phyloP scores from a whole-genome alignment of 805 yeast species.

The Citeromyces nyonsensis region DNA sequence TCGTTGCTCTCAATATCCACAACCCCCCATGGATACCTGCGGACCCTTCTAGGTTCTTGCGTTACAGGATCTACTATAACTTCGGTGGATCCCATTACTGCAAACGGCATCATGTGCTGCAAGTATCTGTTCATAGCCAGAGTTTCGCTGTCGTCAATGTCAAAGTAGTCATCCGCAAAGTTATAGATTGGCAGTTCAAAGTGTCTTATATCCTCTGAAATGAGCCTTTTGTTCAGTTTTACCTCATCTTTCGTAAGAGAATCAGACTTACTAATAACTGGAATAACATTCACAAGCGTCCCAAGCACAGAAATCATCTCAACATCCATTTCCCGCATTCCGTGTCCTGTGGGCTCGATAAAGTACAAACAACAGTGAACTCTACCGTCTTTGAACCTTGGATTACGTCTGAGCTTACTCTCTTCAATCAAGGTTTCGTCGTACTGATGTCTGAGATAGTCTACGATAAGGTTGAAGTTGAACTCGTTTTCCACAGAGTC shows the following conservation, averaged over 20 bases:
- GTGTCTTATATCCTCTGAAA: constrained; percentile 60
- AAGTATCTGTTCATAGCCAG: constrained; percentile 18
- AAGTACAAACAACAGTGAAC: constrained; percentile 71
- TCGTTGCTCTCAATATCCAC: constrained; percentile 46
- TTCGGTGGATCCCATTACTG: constrained; percentile 44
- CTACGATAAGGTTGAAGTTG: constrained; percentile 57
- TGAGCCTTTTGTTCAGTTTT: constrained; percentile 54
- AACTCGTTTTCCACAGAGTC: constrained; percentile 54
- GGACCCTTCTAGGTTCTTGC: constrained; percentile 24
- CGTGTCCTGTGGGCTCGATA: constrained; percentile 52
- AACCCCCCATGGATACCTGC: constrained; percentile 59
- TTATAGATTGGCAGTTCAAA: constrained; percentile 64
- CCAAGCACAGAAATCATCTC: constrained; percentile 56
- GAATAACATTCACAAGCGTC: constrained; percentile 66
- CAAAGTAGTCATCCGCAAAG: constrained; percentile 46
- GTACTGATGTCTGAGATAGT: constrained; percentile 67
- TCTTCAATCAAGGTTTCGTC: constrained; percentile 76
- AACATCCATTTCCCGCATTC: constrained; percentile 58
- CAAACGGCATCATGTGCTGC: constrained; percentile 41
- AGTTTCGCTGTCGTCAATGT: constrained; percentile 15
- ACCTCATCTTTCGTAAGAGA: constrained; percentile 58
- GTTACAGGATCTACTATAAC: constrained; percentile 14
- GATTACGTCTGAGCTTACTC: constrained; percentile 69
- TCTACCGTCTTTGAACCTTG: constrained; percentile 73
- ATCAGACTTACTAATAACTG: constrained; percentile 74